phyloP scores from a whole-genome alignment of 1,284 basidiomycete species.

The Ceratobasidium sp. region DNA sequence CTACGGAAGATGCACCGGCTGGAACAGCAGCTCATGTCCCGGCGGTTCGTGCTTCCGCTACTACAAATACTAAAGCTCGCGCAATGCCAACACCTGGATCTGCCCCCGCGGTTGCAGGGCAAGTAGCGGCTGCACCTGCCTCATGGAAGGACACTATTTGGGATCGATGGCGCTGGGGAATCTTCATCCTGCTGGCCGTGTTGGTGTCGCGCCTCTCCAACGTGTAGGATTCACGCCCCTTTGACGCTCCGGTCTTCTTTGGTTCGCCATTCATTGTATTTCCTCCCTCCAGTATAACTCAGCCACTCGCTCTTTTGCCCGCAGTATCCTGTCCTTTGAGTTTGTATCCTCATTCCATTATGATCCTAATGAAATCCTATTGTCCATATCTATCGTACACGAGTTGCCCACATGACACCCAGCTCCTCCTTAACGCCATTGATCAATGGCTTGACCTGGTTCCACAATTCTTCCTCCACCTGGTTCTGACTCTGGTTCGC shows the following conservation, averaged over 20 bases:
- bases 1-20: constrained; percentile 13
- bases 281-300: not conserved
- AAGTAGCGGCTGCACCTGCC: constrained; percentile 46
- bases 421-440: constrained; percentile 9
- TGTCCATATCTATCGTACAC: constrained; percentile 10
- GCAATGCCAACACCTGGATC: constrained; percentile 44
- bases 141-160: constrained; percentile 71
- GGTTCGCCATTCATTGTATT: constrained; percentile 24
- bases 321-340: constrained; percentile 8
- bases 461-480: constrained; percentile 37
- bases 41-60: constrained; percentile 44
- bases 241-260: not conserved
- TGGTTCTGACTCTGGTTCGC: constrained; percentile 47
- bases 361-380: constrained; percentile 30
- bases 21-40: constrained; percentile 40
- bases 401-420: constrained; percentile 16
- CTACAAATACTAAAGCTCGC: constrained; percentile 43
- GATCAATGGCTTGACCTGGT: constrained; percentile 14
- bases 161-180: constrained; percentile 84
- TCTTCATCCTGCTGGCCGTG: constrained; percentile 74
- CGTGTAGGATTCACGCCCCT: constrained; percentile 19
- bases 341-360: constrained; percentile 7
- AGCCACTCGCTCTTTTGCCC: not conserved
- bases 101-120: constrained; percentile 44
- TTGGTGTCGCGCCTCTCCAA: constrained; percentile 70